Evolutionary conservation across 148 eudicot genomes (phyloP), one percentile per base, ranked within the genome.

Genomic region (Rhododendron ovatum): DNA sequence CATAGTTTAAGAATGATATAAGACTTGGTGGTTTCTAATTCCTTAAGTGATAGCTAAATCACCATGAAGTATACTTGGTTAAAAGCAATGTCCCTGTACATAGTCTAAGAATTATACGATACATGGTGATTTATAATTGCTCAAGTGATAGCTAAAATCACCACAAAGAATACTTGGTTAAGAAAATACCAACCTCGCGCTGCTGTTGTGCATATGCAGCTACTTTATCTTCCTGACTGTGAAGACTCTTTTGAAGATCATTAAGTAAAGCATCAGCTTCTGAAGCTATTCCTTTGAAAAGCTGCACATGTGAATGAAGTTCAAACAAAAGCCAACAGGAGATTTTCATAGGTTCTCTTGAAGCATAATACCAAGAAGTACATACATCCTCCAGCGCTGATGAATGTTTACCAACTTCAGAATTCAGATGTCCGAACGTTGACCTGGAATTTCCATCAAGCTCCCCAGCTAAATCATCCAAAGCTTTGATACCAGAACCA

Each of bases 331-430:
- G 76, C 65, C 65, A 28, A 53, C 55, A 51, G 28, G 28, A 82
- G 55, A 67, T 26, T 78, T 74, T 33, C 7, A 20, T 53, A 73
- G 55, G 75, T 85, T 83, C 53, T 78, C 45, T 50, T 1, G 5
- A 67, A 71, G 48, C 53, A 63, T 77, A 81, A 63, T 41, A 78
- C 43, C 59, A 85, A 74, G 50, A 69, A 73, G 57, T 79, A 45
- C 88, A 50, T 91, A 98, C 99, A 91, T 91, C 90, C 85, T 91
- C 95, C 83, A 94, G 90, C 84, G 95, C 93, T 51, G 93, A 92
- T 51, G 99, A 98, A 91, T 95, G 98, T 84, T 92, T 93, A 74
- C 94, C 93, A 86, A 93, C 96, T 94, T 94, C 95, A 77, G 94
- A 88, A 88, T 93, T 95, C 81, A 97, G 86, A 55, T 88, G 90